Percentiles rank a stretch among this genome's conserved stretches.
phyloP scores from a whole-genome alignment of 2,329 filamentous ascomycete genomes.

The Plenodomus lindquistii region DNA sequence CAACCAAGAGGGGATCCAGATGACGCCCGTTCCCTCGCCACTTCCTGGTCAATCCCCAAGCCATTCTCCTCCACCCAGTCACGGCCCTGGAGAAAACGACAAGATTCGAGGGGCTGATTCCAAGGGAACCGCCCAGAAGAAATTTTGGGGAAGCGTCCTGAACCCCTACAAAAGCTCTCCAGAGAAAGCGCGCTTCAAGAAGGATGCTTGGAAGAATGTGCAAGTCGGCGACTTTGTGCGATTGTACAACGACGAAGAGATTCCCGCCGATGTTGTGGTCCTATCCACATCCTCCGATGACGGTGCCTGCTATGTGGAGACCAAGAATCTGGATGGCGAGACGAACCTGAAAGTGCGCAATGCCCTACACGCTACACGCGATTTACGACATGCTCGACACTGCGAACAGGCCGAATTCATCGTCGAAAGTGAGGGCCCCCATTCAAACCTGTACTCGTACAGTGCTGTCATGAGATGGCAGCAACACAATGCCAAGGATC shows the following conservation, averaged over 20 bases:
- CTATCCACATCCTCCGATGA: slow-evolving; percentile 91
- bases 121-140: slow-evolving; percentile 44
- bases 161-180: slow-evolving; percentile 68
- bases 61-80: slow-evolving; percentile 33
- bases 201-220: slow-evolving; percentile 92
- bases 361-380: slow-evolving; percentile 81
- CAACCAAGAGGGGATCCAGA: slow-evolving; percentile 73
- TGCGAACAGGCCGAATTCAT: slow-evolving; percentile 87
- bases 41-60: slow-evolving; percentile 55
- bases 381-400: slow-evolving; percentile 84
- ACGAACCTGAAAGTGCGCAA: slow-evolving; percentile 96
- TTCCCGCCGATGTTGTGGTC: slow-evolving; percentile 91
- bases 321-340: slow-evolving; percentile 96
- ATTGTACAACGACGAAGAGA: slow-evolving; percentile 92
- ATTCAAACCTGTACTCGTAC: slow-evolving; percentile 94
- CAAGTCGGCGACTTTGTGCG: slow-evolving; percentile 96
- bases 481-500: slow-evolving; percentile 68
- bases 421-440: slow-evolving; percentile 87
- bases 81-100: slow-evolving; percentile 29
- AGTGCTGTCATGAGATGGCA: slow-evolving; percentile 87
- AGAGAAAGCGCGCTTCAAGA: slow-evolving; percentile 83
- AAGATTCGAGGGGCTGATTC: slow-evolving; percentile 30
- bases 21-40: slow-evolving; percentile 92
- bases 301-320: slow-evolving; percentile 95
- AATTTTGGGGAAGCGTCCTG: slow-evolving; percentile 70